Percentiles rank a stretch among this genome's conserved stretches.
Evolutionary conservation across 768 basidiomycete genomes (phyloP).

Genomic region (Russula virescens): DNA sequence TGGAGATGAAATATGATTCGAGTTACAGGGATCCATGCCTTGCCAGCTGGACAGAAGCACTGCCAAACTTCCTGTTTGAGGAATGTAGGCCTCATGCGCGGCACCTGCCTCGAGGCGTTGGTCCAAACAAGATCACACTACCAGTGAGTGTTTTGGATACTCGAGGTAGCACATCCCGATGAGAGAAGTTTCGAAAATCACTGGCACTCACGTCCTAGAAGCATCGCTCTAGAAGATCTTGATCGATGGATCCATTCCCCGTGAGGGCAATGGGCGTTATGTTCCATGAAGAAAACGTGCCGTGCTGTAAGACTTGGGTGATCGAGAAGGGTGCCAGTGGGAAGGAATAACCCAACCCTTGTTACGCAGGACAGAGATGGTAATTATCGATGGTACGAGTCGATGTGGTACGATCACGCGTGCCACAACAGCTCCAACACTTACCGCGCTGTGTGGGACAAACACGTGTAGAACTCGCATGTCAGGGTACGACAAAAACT

Average conservation of each 20-base stretch:
- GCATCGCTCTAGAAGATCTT: neutral
- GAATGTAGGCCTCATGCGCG: neutral
- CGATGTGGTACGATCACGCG: no score
- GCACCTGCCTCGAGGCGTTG: neutral
- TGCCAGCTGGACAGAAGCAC: no score
- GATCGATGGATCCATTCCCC: neutral
- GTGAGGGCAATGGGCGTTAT: neutral
- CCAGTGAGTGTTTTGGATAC: neutral
- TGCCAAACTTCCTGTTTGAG: neutral
- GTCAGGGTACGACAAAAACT: no score
- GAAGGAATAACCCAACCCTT: no score
- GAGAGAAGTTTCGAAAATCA: neutral
- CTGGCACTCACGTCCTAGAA: neutral
- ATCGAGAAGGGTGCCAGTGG: neutral
- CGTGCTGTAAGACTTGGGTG: neutral
- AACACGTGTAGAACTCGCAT: no score
- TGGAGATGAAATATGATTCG: neutral
- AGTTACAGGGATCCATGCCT: neutral
- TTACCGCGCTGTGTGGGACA: no score
- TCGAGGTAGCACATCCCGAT: neutral
- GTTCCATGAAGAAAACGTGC: neutral
- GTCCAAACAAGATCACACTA: neutral
- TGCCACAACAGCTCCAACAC: no score
- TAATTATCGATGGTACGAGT: no score
- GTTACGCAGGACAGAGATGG: no score